Evolutionary conservation across 1,284 basidiomycete genomes (phyloP), one percentile per base, ranked within the genome.

Genomic region (Rhodofomes roseus): DNA sequence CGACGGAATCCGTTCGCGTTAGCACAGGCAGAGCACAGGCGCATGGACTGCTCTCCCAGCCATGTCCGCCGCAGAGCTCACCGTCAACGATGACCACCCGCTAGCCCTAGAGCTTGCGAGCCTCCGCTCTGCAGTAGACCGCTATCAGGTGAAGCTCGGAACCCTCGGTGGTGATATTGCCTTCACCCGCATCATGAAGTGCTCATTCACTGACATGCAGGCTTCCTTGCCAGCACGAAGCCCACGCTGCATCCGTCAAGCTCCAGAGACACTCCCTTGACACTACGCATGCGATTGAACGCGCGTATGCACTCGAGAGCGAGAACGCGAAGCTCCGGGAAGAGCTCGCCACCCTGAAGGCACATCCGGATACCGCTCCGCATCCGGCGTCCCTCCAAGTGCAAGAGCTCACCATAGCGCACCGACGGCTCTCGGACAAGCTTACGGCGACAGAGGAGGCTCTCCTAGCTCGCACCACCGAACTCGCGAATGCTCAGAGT

Each of bases 381-480:
- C 76, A 81, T 56, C 78, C 81, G 5, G 78, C 80, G 14, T 73
- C 77, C 4, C 68, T 77, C 2, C 83, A 86, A 61, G 78, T 82
- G 6, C 80, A 84, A 44, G 83, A 90, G 61, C 77, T 90, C 56
- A 83, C 85, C 0, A 78, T 90, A 4, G 83, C 87, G 0, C 78
- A 89, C 36, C 79, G 88, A 12, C 80, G 81, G n/a, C 75, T 88
- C 34, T 88, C 85, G 3, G 85, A 88, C 70, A 86, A 90, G 69
- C 77, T 89, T 18, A 77, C 79, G 0, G 66, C 79, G 4, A 83
- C 84, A 0, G 88, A 90, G 68, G 74, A 79, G 12, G 68, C 78
- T 1, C 75, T 90, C 0, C 69, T 80, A 14, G 67, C 74, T 7
- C 80, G 81, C n/a, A 84, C 79, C 0, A 75, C 74, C 0, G 79